Base-by-base conservation (phyloP, 2,329 filamentous ascomycete species). In the Pseudogymnoascus sp. region DNA sequence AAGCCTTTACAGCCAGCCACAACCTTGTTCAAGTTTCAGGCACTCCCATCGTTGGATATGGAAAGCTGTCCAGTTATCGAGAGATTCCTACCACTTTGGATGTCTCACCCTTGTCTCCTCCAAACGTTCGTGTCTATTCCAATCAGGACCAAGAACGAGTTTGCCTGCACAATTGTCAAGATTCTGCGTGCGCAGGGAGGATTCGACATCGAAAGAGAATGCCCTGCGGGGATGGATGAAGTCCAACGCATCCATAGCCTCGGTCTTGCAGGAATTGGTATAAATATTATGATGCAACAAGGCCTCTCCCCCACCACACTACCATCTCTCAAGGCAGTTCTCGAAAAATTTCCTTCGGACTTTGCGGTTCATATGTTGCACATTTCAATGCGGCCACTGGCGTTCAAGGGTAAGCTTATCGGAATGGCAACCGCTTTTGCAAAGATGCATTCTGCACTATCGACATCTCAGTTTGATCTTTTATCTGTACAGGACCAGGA, bases 171-270 rank as follows among this genome's bases (percentile, higher is more conserved):
- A 10, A 66, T 77, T 8, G 63, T 78, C 35, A 70, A 71, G 26
- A 67, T 77, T 24, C 65, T 79, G 8, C 73, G 76, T 8, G 71
- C 74, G 9, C 72, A 78, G 61, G 69, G 69, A 47, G 75, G 75
- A 4, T 77, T 78, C 47, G 67, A 64, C 6, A 64, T 67, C n/a
- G 73, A 75, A 62, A 68, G 69, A 1, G 63, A 68, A 15, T 68
- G 71, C 3, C 73, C 75, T 2, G 71, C 71, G 1, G 75, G 74
- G n/a, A 77, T 76, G 72, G 72, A 74, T 47, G 75, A 76, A 64
- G 69, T 74, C 9, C 62, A 67, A 60, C 63, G 71, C 63, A 35
- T 67, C 60, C 37, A 68, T 64, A 61, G 65, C 60, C 31, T 68
- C 26, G 72, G 73, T n/a, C 68, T 75, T 47, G 64, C 71, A 7